Percentiles rank a stretch among this genome's conserved stretches.
Evolutionary conservation across 2,329 filamentous ascomycete genomes (phyloP).

Genomic region (Xylaria sp.): DNA sequence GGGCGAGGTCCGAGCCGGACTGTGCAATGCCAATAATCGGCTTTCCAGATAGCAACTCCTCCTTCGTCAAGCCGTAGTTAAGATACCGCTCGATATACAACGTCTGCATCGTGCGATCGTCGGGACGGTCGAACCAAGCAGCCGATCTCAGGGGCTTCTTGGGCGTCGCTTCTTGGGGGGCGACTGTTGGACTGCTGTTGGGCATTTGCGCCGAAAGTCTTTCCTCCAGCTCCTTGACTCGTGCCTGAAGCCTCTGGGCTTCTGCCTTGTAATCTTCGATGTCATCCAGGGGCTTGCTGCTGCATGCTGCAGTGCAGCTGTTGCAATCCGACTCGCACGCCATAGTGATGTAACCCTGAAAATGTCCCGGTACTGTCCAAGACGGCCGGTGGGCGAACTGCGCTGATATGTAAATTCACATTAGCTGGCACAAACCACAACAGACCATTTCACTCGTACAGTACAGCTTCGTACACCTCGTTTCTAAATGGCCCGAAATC

Average conservation of each 20-base stretch:
- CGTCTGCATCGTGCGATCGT: conserved; percentile 50
- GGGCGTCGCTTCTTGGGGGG: background rate
- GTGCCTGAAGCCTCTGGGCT: conserved; percentile 29
- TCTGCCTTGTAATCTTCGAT: conserved; percentile 39
- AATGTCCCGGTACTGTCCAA: background rate
- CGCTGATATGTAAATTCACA: background rate
- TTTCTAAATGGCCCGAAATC: conserved; percentile 9
- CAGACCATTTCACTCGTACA: background rate
- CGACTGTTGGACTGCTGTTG: conserved; percentile 7
- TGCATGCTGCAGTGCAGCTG: conserved; percentile 20
- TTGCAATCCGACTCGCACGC: conserved; percentile 28
- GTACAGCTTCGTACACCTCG: background rate
- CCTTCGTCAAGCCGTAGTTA: conserved; percentile 55
- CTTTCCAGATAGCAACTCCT: conserved; percentile 55
- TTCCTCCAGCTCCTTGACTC: conserved; percentile 33
- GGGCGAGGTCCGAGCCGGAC: conserved; percentile 55
- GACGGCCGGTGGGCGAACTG: background rate
- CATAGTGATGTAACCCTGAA: conserved; percentile 12
- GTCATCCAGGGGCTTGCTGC: conserved; percentile 26
- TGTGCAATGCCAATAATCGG: conserved; percentile 59
- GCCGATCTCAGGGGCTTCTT: conserved; percentile 28
- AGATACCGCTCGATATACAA: conserved; percentile 57
- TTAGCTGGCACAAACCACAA: background rate
- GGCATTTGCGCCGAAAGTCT: conserved; percentile 22
- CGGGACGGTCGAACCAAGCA: conserved; percentile 50